Evolutionary conservation across 2,329 filamentous ascomycete species (phyloP), one percentile per base, ranked within the genome.

Genomic region (Exophiala mesophila): DNA sequence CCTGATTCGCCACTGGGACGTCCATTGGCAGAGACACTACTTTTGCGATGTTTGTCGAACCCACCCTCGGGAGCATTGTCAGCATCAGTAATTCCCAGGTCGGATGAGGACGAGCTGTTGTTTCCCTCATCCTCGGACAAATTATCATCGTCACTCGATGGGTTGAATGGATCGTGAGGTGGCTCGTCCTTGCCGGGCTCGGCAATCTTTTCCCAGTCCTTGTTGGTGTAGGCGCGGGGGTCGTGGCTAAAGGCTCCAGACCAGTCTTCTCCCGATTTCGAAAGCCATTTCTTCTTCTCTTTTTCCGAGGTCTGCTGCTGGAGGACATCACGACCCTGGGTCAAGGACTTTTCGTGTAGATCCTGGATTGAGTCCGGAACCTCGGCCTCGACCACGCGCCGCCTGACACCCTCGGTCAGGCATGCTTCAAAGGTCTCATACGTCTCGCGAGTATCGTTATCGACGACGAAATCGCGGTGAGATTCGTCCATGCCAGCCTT

Each of bases 361-460:
- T 83, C 74, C 61, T 85, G 78, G 0, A 90, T 74, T 8, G 77
- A 67, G 1, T 81, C 77, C 0, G 88, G 86, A 0, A 95, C 71
- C 57, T 94, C 83, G 17, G 80, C 75, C 7, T 76, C 69, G 1
- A 96, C 87, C 19, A 79, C 75, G 41, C 81, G 76, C 10, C 73
- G 66, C 2, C 92, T 80, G 0, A 95, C 86, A 9, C 90, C 90
- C 63, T 97, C 89, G 0, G 88, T 80, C 29, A 84, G 78, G 61
- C 90, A 96, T 1, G 88, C 86, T 63, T 96, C 88, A 88, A 89
- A 97, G 0, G 84, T 85, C 67, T 97, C 90, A 52, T 87, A 94
- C 0, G 89, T 96, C 69, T 97, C 92, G 21, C 90, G 82, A 1
- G 84, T 83, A 60, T 94, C 82, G 57, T 94, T 95, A 63, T 94